Percentiles rank a stretch among this genome's conserved stretches.
Conservation (phyloP, 1,139 yeast species). For the Pichia sp. region DNA sequence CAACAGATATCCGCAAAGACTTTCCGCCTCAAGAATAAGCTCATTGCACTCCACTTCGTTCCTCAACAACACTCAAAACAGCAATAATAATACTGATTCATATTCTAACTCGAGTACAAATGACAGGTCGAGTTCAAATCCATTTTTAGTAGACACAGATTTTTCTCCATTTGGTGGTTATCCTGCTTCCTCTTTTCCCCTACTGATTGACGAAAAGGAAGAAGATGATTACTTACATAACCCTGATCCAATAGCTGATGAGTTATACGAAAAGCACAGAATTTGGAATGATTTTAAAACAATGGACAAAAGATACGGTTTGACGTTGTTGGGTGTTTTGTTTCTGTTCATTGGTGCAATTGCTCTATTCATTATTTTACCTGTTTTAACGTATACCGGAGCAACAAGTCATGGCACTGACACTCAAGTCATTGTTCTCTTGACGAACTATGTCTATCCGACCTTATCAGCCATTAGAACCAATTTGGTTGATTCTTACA, state of each 20-base stretch:
- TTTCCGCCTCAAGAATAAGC: conserved; percentile 27
- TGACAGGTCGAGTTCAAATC: conserved; percentile 18
- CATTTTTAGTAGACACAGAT: conserved; percentile 32
- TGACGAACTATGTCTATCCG: conserved; percentile 45
- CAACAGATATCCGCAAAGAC: conserved; percentile 25
- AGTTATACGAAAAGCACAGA: conserved; percentile 61
- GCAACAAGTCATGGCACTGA: conserved; percentile 27
- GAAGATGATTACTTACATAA: conserved; percentile 88
- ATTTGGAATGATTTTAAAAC: conserved; percentile 49
- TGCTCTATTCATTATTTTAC: conserved; percentile 61
- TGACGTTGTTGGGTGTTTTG: conserved; percentile 52
- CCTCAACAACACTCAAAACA: neutral
- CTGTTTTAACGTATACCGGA: conserved; percentile 70
- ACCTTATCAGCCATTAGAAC: conserved; percentile 42
- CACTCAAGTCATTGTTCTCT: conserved; percentile 21
- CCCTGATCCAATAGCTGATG: conserved; percentile 88
- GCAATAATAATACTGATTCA: conserved; percentile 8
- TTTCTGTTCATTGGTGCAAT: conserved; percentile 50
- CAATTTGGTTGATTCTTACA: conserved; percentile 44
- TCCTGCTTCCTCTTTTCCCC: conserved; percentile 82
- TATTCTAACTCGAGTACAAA: conserved; percentile 12
- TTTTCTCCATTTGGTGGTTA: conserved; percentile 91
- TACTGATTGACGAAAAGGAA: conserved; percentile 82
- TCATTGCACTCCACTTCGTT: conserved; percentile 22
- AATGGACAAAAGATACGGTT: conserved; percentile 51